Evolutionary conservation across 2,329 filamentous ascomycete species (phyloP).

Genomic region (Stylonectria norvegica): DNA sequence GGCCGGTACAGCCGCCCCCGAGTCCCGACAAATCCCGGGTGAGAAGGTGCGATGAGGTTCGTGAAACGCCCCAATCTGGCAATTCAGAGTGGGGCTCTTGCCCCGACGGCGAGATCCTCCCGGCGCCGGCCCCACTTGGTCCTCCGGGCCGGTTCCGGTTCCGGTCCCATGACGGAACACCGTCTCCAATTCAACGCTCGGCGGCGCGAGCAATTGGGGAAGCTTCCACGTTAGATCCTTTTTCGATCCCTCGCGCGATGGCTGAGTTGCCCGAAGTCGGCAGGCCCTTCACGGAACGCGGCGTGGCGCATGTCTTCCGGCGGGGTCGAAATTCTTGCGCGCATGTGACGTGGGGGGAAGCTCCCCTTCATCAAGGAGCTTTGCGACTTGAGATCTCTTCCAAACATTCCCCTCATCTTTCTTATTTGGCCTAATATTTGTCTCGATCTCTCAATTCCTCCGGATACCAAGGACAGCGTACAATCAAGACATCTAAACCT

Average conservation of each 20-base stretch:
- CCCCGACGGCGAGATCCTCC: neutral
- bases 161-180: conserved; percentile 9
- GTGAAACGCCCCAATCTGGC: conserved; percentile 16
- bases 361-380: neutral
- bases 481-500: too few relatives aligned
- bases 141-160: conserved; percentile 25
- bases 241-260: too few relatives aligned
- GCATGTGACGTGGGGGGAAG: conserved; percentile 22
- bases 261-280: conserved; percentile 18
- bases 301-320: conserved; percentile 3
- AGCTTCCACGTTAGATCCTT: too few relatives aligned
- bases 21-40: conserved; percentile 22
- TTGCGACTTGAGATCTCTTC: neutral
- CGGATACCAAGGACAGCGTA: neutral
- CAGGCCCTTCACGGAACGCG: neutral
- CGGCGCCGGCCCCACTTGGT: conserved; percentile 5
- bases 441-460: neutral
- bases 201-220: conserved; percentile 4
- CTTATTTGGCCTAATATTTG: neutral
- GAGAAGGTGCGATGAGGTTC: neutral
- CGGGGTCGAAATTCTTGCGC: conserved; percentile 18
- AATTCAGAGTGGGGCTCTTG: conserved; percentile 4
- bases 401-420: neutral
- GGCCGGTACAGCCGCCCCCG: conserved; percentile 3
- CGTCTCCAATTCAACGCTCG: conserved; percentile 7